Evolutionary conservation across 345 rosid species (phyloP), one percentile per base, ranked within the genome.

Genomic region (Populus euphratica): DNA sequence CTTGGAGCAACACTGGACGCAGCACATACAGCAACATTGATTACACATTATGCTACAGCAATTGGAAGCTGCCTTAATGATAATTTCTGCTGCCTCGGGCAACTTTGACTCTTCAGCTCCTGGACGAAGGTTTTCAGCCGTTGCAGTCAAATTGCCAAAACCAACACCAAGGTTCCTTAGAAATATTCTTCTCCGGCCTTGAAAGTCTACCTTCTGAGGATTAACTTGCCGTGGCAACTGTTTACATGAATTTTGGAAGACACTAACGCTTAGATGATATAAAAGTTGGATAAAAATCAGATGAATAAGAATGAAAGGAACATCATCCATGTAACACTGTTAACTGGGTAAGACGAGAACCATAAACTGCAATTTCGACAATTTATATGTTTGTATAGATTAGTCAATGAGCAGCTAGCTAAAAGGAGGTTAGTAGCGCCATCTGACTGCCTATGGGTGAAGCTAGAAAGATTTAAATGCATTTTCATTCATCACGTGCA

Each of bases 21-120:
- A 90, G 84, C 95, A 90, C 87, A 93, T 85, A 85, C 99, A 93
- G 71, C 99, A 93, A 84, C 97, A 96, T n/a, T 70, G 80, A 14
- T 65, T 63, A 49, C 85, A 88, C 61, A 91, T 10, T n/a, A 54
- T 81, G 65, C 85, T 85, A 17, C 96, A 96, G 75, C 97, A 96
- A 83, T 87, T 85, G 31, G 94, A 93, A 0, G 97, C 91, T 61
- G 95, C 98, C 82, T 88, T 91, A 8, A 87, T 84, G 11, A 93
- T 78, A 35, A 91, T 85, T 82, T 93, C 98, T 0, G 96, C 97
- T 47, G 87, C 98, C 83, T 91, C 96, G 0, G 98, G 92, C 78
- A 83, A 56, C 83, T 81, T 91, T 67, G 76, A 78, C 79, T 81
- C 90, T 61, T 85, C 86, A 18, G 54, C 77, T 43, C 92, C 96